These are phyloP conservation scores for Ormosia emarginata DNA, from an alignment of 306 rosid species.

Conservation along the genomic window DNA sequence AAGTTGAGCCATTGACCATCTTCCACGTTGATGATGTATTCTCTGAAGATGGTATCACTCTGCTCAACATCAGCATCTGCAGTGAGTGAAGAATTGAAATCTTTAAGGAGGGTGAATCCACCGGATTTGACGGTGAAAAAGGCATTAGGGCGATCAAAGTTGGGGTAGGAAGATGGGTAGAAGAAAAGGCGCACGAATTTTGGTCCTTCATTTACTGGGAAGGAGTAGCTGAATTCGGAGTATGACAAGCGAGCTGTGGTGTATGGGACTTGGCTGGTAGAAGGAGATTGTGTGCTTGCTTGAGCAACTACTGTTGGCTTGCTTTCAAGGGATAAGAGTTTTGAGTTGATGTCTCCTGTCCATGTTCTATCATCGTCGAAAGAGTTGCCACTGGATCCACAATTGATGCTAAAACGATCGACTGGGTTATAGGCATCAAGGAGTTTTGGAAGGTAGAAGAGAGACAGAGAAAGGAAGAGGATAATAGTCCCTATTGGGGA, in stretches of 20 bases:
- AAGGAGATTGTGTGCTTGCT: not conserved
- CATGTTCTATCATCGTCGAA: slow-evolving; percentile 20
- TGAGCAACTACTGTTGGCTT: not conserved
- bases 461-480: not conserved
- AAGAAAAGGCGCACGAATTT: slow-evolving; percentile 46
- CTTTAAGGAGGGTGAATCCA: slow-evolving; percentile 26
- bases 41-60: not conserved
- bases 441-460: not conserved
- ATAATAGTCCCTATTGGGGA: not conserved
- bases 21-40: slow-evolving; percentile 24
- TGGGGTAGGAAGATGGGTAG: slow-evolving; percentile 23
- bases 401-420: slow-evolving; percentile 25
- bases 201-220: slow-evolving; percentile 30
- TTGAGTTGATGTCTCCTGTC: slow-evolving; percentile 32
- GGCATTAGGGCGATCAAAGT: slow-evolving; percentile 17
- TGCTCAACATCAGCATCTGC: not conserved
- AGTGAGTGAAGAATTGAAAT: slow-evolving; percentile 7
- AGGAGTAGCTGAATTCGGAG: slow-evolving; percentile 45
- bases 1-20: slow-evolving; percentile 32
- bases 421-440: slow-evolving; percentile 28
- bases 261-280: slow-evolving; percentile 10
- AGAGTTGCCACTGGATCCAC: slow-evolving; percentile 35
- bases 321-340: not conserved
- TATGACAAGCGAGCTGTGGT: slow-evolving; percentile 25
- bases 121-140: slow-evolving; percentile 32